A percentile compares a stretch with the other conserved stretches of the same genome.
These are phyloP conservation scores for Colletotrichum sp. DNA, from an alignment of 2,329 filamentous ascomycete genomes.

Conservation along the genomic window DNA sequence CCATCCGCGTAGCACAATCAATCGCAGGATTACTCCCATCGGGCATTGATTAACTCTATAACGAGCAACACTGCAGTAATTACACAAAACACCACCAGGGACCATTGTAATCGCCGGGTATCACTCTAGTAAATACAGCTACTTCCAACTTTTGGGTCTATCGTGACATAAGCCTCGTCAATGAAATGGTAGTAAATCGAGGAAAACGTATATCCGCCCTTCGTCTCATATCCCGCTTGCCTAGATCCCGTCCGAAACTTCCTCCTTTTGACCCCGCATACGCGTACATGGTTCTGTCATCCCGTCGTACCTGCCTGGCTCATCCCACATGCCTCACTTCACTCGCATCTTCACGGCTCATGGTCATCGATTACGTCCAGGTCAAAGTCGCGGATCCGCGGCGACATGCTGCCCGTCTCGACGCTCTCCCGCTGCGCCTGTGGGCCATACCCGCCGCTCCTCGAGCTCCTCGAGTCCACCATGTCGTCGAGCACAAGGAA, in stretches of 20 bases:
- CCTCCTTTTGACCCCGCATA: background rate
- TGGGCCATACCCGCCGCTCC: background rate
- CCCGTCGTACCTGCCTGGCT: background rate
- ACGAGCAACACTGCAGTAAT: background rate
- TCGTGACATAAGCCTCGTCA: background rate
- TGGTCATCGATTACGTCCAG: slow-evolving; percentile 36
- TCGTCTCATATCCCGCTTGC: background rate
- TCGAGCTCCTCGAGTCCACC: slow-evolving; percentile 24
- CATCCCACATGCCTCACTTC: background rate
- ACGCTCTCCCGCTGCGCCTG: slow-evolving; percentile 20
- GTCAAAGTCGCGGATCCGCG: slow-evolving; percentile 41
- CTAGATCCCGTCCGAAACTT: background rate
- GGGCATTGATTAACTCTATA: background rate
- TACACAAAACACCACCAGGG: background rate
- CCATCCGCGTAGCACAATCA: background rate
- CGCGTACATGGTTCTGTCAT: background rate
- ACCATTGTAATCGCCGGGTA: background rate
- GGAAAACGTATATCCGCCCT: background rate
- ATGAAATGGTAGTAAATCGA: background rate
- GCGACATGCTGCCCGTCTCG: slow-evolving; percentile 26
- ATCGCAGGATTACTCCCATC: background rate
- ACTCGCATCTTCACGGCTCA: slow-evolving; percentile 21
- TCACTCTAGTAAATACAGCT: background rate
- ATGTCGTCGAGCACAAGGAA: slow-evolving; percentile 29
- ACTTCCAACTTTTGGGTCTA: background rate